Base-by-base conservation (phyloP, 306 rosid genomes). In the Vachellia pachyceras region DNA sequence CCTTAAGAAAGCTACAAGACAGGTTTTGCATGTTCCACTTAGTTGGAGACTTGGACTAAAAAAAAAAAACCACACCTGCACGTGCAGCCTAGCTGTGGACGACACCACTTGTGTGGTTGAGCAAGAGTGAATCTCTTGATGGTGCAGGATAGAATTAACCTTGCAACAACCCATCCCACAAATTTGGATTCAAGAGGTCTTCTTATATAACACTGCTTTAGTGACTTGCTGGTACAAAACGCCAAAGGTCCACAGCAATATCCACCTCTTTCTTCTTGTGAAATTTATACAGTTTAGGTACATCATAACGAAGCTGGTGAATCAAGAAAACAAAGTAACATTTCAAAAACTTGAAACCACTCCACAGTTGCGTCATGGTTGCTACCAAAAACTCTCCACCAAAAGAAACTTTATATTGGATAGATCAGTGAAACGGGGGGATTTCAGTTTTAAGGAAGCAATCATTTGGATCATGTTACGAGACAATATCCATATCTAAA, bases 231-330 rank as follows among this genome's bases (percentile, higher is more conserved):
- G 98, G 99, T 60, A 88, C 90, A 45, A 95, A 93, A 80, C 94
- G 92, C 99, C 98, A 95, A 75, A 92, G 95, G 81, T 95, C 97
- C 42, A 93, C 99, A 0, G 97, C 97, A 13, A 93, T 86, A 67
- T 95, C 97, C 10, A 92, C 97, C 83, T 88, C 94, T 83, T 88
- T 90, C 86, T 90, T 95, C 92, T 91, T 92, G 71, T 95, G 99
- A 89, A 93, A 93, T 85, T 93, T 93, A 91, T 96, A 93, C 3
- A 90, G 79, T 72, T 89, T 86, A 0, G 96, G 98, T 36, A 96
- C 80, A 69, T 87, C 92, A 49, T 41, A 92, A 36, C 97, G 97
- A 84, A 93, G 98, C 99, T 96, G 90, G 77, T 20, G 54, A 80
- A 71, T 60, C 18, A n/a, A 66, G 64, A 76, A 57, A 64, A 72